Conservation (phyloP, 805 yeast species). For the Suhomyces sp. region DNA sequence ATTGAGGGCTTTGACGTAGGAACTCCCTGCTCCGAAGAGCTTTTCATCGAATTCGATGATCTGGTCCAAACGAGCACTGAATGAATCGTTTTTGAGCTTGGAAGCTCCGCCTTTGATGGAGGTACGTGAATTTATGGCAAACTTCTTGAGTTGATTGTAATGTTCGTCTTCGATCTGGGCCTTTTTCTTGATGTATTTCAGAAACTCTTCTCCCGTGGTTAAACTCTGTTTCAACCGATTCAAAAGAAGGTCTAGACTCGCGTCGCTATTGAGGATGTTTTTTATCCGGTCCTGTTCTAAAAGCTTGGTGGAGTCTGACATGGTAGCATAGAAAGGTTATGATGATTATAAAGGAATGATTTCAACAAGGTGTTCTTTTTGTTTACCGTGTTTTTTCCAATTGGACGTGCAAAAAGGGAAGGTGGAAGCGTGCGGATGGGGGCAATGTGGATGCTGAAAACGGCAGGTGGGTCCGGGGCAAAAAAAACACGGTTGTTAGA, state of each 20-base stretch:
- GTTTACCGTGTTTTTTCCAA: no score
- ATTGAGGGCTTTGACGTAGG: constrained; percentile 75
- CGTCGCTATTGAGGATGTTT: constrained; percentile 62
- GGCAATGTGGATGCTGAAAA: no score
- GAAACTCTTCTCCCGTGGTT: constrained; percentile 80
- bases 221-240: constrained; percentile 76
- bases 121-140: constrained; percentile 55
- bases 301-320: constrained; percentile 8
- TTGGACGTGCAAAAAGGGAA: no score
- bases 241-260: constrained; percentile 71
- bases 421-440: no score
- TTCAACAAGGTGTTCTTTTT: no score
- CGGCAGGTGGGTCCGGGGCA: no score
- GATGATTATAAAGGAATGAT: no score
- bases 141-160: constrained; percentile 69
- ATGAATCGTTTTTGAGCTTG: constrained; percentile 59
- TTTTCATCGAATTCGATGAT: constrained; percentile 79
- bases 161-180: constrained; percentile 79
- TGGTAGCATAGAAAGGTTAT: no score
- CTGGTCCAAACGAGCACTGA: constrained; percentile 62
- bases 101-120: constrained; percentile 39
- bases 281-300: constrained; percentile 49
- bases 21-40: constrained; percentile 61
- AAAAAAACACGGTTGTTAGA: no score
- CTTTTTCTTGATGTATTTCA: constrained; percentile 74